Evolutionary conservation across 768 basidiomycete genomes (phyloP).

Genomic region (Mycena vulgaris): DNA sequence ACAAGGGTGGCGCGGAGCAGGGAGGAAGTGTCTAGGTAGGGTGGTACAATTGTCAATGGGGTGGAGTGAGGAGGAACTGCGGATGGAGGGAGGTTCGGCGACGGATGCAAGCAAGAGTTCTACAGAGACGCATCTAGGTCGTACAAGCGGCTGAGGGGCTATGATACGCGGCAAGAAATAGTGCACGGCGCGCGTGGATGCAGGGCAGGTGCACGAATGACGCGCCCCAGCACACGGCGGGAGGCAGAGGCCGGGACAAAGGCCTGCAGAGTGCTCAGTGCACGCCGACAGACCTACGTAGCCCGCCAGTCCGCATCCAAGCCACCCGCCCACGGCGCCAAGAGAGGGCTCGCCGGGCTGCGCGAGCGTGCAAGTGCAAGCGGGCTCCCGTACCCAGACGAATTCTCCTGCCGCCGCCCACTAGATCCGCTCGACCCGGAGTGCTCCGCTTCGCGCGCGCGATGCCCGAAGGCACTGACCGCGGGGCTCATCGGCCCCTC

Average conservation of each 20-base stretch:
- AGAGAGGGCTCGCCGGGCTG: conserved; percentile 29
- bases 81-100: neutral
- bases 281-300: conserved; percentile 17
- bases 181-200: neutral
- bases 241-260: neutral
- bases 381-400: conserved; percentile 3
- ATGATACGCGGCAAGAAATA: conserved; percentile 9
- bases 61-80: neutral
- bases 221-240: conserved; percentile 12
- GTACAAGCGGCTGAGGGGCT: neutral
- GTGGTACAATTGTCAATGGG: conserved; percentile 11
- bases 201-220: neutral
- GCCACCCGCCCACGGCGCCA: conserved; percentile 37
- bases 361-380: neutral
- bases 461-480: conserved; percentile 33
- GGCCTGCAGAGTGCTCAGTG: no score
- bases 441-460: conserved; percentile 18
- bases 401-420: conserved; percentile 25
- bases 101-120: neutral
- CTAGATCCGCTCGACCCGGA: conserved; percentile 25
- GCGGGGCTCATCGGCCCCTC: conserved; percentile 37
- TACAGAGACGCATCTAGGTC: conserved; percentile 12
- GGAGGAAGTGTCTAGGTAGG: neutral
- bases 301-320: conserved; percentile 37
- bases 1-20: conserved; percentile 10